Conservation (phyloP, 2,329 filamentous ascomycete genomes). For the Cyphellophora europaea region DNA sequence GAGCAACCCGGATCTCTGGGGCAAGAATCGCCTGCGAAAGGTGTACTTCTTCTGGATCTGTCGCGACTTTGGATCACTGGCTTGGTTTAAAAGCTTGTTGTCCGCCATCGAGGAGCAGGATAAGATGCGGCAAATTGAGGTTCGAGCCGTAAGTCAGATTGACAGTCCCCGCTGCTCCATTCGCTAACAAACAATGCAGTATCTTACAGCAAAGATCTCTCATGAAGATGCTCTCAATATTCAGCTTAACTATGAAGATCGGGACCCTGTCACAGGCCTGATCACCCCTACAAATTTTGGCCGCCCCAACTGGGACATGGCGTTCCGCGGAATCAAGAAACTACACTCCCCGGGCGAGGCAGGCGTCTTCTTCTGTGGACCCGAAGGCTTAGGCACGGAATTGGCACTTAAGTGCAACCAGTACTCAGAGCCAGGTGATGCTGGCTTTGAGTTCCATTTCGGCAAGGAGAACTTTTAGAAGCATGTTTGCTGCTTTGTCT, state of each 20-base stretch:
- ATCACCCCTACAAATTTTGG: slow-evolving; percentile 77
- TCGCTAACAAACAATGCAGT: too few relatives aligned
- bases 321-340: slow-evolving; percentile 72
- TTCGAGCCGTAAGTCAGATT: too few relatives aligned
- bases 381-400: slow-evolving; percentile 64
- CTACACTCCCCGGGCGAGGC: slow-evolving; percentile 62
- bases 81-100: slow-evolving; percentile 77
- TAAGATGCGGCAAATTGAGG: slow-evolving; percentile 72
- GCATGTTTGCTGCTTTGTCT: not conserved
- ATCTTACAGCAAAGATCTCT: slow-evolving; percentile 77
- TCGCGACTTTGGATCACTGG: slow-evolving; percentile 74
- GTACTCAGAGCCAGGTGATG: slow-evolving; percentile 65
- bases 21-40: slow-evolving; percentile 65
- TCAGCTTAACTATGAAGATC: slow-evolving; percentile 74
- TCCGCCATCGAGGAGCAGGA: slow-evolving; percentile 79
- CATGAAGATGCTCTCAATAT: slow-evolving; percentile 77
- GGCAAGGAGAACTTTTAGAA: slow-evolving; percentile 41
- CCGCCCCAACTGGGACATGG: slow-evolving; percentile 79
- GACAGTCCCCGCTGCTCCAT: too few relatives aligned
- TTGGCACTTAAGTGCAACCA: slow-evolving; percentile 77
- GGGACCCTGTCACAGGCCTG: slow-evolving; percentile 72
- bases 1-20: slow-evolving; percentile 65
- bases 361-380: slow-evolving; percentile 75
- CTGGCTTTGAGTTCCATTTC: slow-evolving; percentile 47
- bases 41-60: slow-evolving; percentile 94